phyloP scores from a whole-genome alignment of 139 green algal genomes.

The Desmodesmus armatus region DNA sequence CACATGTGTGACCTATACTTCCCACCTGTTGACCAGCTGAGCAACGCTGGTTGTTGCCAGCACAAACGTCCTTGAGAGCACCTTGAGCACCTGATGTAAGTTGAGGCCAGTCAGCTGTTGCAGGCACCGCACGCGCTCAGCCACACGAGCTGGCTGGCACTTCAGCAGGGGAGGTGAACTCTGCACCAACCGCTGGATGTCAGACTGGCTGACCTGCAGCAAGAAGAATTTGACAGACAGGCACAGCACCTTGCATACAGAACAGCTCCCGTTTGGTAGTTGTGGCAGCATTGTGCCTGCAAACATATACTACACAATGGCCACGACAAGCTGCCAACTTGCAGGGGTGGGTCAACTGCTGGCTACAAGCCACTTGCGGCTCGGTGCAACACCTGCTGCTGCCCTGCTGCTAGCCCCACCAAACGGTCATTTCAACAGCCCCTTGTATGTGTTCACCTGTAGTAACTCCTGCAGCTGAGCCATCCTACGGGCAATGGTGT shows the following conservation, averaged over 20 bases:
- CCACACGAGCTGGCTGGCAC: background rate
- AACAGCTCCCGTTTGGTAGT: background rate
- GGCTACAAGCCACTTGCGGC: background rate
- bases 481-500: background rate
- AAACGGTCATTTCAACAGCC: background rate
- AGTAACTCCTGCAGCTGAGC: background rate
- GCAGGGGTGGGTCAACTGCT: background rate
- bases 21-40: background rate
- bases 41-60: slow-evolving; percentile 4
- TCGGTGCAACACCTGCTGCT: background rate
- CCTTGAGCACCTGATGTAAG: background rate
- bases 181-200: background rate
- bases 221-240: too few species aligned
- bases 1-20: too few species aligned
- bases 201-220: background rate
- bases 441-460: background rate
- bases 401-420: background rate
- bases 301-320: background rate
- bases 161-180: background rate
- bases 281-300: background rate
- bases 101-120: background rate
- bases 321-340: background rate
- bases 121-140: background rate
- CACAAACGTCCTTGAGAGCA: background rate
- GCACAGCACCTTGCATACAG: background rate